Conservation (phyloP, 495 filamentous ascomycete species). For the Trichocladium uniseriatum region DNA sequence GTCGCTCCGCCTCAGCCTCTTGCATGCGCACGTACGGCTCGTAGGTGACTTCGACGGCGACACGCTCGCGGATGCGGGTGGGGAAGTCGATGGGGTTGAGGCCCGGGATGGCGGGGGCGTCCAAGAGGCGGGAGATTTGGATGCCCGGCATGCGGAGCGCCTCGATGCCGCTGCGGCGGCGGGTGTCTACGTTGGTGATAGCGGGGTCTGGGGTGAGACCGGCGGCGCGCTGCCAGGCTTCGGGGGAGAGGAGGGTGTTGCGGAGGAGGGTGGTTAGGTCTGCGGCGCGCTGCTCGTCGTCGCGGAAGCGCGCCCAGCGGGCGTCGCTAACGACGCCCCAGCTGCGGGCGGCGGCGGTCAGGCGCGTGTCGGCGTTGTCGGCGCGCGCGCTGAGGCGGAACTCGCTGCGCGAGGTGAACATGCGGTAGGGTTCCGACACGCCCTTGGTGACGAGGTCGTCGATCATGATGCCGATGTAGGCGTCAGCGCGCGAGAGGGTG, state of each 20-base stretch:
- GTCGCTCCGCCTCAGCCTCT: constrained; percentile 48
- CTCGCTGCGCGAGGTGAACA: constrained; percentile 96
- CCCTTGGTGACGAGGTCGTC: constrained; percentile 97
- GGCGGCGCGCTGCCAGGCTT: constrained; percentile 55
- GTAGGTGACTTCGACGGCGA: constrained; percentile 73
- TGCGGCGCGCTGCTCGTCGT: constrained; percentile 51
- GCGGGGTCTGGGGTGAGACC: constrained; percentile 56
- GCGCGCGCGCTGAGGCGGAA: constrained; percentile 85
- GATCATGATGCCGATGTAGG: constrained; percentile 98
- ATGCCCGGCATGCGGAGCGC: constrained; percentile 56
- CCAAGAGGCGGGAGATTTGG: constrained; percentile 17
- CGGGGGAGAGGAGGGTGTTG: constrained; percentile 43
- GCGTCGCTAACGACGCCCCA: constrained; percentile 70
- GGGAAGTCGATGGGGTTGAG: constrained; percentile 34
- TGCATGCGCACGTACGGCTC: constrained; percentile 75
- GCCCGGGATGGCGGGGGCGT: constrained; percentile 41
- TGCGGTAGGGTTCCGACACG: constrained; percentile 92
- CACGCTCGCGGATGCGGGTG: constrained; percentile 50
- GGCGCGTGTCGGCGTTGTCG: constrained; percentile 85
- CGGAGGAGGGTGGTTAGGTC: constrained; percentile 54
- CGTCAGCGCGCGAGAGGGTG: constrained; percentile 70
- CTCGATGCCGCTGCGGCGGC: constrained; percentile 59
- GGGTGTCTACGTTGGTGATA: constrained; percentile 17
- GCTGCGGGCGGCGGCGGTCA: constrained; percentile 67
- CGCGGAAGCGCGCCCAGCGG: constrained; percentile 63